Evolutionary conservation across 2,329 filamentous ascomycete genomes (phyloP), one percentile per base, ranked within the genome.

Genomic region (Trichoderma guizhouense): DNA sequence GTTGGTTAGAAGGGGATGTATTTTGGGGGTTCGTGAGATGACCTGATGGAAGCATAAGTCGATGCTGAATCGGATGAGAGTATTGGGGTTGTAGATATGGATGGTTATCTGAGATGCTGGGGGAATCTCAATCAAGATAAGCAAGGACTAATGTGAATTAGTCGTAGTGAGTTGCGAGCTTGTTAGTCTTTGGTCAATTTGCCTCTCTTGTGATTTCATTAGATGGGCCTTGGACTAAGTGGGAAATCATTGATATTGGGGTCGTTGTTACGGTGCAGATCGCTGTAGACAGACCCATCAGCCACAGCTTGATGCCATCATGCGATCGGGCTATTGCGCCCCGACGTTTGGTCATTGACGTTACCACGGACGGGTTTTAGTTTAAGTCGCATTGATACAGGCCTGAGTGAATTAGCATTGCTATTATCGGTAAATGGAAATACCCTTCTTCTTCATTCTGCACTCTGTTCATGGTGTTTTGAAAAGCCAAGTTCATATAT

Each of bases 21-120:
- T n/a, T 57, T 12, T 11, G 24, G 24, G 21, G 18, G 14, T 28
- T 32, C 47, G 32, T 26, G 32, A 7, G 7, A 57, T 67, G 47
- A 57, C 30, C 64, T 67, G 64, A 67, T 67, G 63, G 64, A 30
- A 67, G 64, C 64, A 36, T 63, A 43, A 43, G 39, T 57, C 34
- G 51, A 58, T 58, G 26, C 24, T 4, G 51, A 15, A 53, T 53
- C 39, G 30, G 9, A 26, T 39, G n/a, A 21, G 47, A 21, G 21
- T 7, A 21, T 51, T 21, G 34, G 39, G 28, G 63, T 9, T 65
- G 18, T 24, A 53, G 47, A 53, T 53, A 53, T 24, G 47, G 21
- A 28, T 28, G 26, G 39, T 1, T 39, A 39, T 39, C 30, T 67
- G 5, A 63, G 64, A 57, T 28, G 26, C 32, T 64, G 26, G 32